These are phyloP conservation scores for Cladosporium sp. DNA, from an alignment of 2,329 filamentous ascomycete genomes.

Conservation along the genomic window DNA sequence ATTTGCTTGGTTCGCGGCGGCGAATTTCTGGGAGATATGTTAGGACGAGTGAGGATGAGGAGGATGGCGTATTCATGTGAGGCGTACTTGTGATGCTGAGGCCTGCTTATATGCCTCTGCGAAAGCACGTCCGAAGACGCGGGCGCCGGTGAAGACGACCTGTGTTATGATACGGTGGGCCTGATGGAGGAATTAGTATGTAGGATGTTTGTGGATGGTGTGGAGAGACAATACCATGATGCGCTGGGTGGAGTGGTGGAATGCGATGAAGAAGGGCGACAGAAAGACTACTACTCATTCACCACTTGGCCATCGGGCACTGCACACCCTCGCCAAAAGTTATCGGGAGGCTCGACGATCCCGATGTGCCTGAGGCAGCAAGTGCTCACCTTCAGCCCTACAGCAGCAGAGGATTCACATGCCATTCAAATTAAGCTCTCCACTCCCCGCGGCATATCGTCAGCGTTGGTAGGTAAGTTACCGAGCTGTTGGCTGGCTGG, in stretches of 20 bases:
- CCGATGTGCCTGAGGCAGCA: neutral
- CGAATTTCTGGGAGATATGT: slow-evolving; percentile 34
- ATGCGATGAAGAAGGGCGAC: neutral
- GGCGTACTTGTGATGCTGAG: slow-evolving; percentile 63
- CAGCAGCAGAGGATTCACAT: neutral
- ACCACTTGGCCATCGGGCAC: slow-evolving; percentile 3
- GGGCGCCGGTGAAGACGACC: slow-evolving; percentile 84
- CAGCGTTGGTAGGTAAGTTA: neutral
- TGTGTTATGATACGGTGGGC: slow-evolving; percentile 93
- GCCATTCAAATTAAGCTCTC: neutral
- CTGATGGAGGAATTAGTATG: slow-evolving; percentile 54
- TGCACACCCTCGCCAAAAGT: slow-evolving; percentile 1
- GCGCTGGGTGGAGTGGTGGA: slow-evolving; percentile 24
- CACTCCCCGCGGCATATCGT: neutral
- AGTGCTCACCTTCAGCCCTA: neutral
- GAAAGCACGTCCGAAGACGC: slow-evolving; percentile 91
- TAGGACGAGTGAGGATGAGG: neutral
- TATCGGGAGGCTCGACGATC: neutral
- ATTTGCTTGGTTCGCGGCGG: slow-evolving; percentile 29
- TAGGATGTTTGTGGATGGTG: neutral
- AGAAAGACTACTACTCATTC: neutral
- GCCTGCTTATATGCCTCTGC: slow-evolving; percentile 95
- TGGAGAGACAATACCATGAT: slow-evolving; percentile 21
- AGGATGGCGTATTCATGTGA: neutral
- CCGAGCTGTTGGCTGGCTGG: neutral